Evolutionary conservation across 108 stramenopile species (phyloP), one percentile per base, ranked within the genome.

Genomic region (Cyclotella baltica): DNA sequence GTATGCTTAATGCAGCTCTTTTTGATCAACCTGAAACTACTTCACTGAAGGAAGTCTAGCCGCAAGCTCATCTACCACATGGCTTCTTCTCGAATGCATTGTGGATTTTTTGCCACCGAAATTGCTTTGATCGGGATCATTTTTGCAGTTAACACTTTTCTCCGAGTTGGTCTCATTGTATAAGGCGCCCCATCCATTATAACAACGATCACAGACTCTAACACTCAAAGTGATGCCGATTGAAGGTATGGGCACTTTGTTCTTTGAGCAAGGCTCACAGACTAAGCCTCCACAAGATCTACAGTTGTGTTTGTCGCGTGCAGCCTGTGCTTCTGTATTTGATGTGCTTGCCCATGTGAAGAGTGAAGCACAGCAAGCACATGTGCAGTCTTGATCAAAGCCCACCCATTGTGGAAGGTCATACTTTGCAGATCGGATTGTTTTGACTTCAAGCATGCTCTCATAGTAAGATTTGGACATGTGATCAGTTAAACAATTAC

Each of bases 301-400:
- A 67, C 98, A 99, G 72, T 98, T 97, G 71, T 99, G 96, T 78
- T 97, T 97, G 74, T 98, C 98, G 37, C 97, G 73, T 4, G 93
- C 93, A 63, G 91, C 89, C 71, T 98, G 97, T 9, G 98, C 95
- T 77, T 97, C 89, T 25, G 85, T 88, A 51, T 86, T 72, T 18
- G 90, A 93, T 16, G 94, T 98, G 59, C 93, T 94, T n/a, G 94
- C 94, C 98, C 98, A 98, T 34, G 97, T 96, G 69, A 98, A 98
- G 19, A 89, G 86, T 23, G 88, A 88, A 6, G 92, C 93, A 86
- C 97, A 97, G 62, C 95, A 97, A 38, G 86, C 78, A 75, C 88
- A 95, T 48, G 94, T 93, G 53, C 85, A 75, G 62, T 92, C 94
- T 70, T 93, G 89, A 34, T 87, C 86, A 67, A 96, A 98, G 0